phyloP scores from a whole-genome alignment of 2,329 filamentous ascomycete species.

The Massarina eburnea region DNA sequence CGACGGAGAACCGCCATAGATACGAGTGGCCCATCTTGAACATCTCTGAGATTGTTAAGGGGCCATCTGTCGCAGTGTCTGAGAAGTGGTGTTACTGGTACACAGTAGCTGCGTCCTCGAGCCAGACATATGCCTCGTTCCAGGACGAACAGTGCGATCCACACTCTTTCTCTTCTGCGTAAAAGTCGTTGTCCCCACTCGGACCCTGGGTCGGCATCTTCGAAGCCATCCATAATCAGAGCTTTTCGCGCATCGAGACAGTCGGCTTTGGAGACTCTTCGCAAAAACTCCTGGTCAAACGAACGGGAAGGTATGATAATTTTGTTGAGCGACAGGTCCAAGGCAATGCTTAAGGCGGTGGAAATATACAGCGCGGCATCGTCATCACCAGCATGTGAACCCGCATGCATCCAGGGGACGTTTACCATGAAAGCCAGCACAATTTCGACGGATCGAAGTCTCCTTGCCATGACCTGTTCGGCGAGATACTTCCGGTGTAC shows the following conservation, averaged over 20 bases:
- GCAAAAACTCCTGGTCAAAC: slow-evolving; percentile 48
- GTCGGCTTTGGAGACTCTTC: slow-evolving; percentile 63
- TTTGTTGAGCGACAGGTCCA: slow-evolving; percentile 71
- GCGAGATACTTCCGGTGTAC: slow-evolving; percentile 66
- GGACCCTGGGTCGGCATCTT: slow-evolving; percentile 62
- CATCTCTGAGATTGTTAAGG: slow-evolving; percentile 62
- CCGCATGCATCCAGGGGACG: slow-evolving; percentile 73
- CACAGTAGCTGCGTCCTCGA: slow-evolving; percentile 67
- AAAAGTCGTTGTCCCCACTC: slow-evolving; percentile 63
- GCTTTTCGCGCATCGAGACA: slow-evolving; percentile 69
- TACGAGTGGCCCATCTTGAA: slow-evolving; percentile 69
- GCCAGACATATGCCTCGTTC: slow-evolving; percentile 74
- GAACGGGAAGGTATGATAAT: slow-evolving; percentile 60
- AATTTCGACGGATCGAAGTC: slow-evolving; percentile 71
- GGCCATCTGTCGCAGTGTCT: slow-evolving; percentile 72
- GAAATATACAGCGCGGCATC: slow-evolving; percentile 72
- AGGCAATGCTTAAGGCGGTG: slow-evolving; percentile 67
- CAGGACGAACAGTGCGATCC: slow-evolving; percentile 72
- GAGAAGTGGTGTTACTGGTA: slow-evolving; percentile 67
- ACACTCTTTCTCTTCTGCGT: slow-evolving; percentile 67
- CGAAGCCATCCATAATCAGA: slow-evolving; percentile 68
- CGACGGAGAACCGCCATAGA: slow-evolving; percentile 70
- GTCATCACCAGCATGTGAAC: slow-evolving; percentile 67
- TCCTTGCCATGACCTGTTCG: slow-evolving; percentile 61
- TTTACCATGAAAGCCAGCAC: slow-evolving; percentile 75